phyloP scores from a whole-genome alignment of 2,329 filamentous ascomycete species.

The Aspergillus intermedius region DNA sequence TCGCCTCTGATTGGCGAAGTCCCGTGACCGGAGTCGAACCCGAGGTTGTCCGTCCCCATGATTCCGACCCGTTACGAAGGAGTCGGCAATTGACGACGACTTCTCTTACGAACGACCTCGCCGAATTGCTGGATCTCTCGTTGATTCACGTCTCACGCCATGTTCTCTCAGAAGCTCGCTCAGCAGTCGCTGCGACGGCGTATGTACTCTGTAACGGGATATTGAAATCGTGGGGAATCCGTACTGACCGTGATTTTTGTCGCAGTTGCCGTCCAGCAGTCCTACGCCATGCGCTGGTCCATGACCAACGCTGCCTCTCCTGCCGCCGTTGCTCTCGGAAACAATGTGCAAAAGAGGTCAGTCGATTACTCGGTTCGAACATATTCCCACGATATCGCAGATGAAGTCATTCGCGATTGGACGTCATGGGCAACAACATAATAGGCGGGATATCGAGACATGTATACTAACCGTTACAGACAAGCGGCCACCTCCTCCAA shows the following conservation, averaged over 20 bases:
- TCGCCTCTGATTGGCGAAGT: constrained; percentile 25
- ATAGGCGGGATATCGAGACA: neutral
- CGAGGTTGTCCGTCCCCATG: constrained; percentile 35
- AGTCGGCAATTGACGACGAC: constrained; percentile 8
- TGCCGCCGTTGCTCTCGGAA: constrained; percentile 38
- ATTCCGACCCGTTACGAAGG: constrained; percentile 30
- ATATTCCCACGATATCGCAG: neutral
- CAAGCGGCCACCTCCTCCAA: constrained; percentile 24
- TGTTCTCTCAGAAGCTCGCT: constrained; percentile 44
- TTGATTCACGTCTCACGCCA: constrained; percentile 19
- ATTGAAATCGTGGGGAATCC: neutral
- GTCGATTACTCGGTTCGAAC: constrained; percentile 5
- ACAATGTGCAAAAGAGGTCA: constrained; percentile 41
- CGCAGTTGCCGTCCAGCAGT: constrained; percentile 41
- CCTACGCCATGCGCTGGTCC: constrained; percentile 36
- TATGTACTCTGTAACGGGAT: constrained; percentile 25
- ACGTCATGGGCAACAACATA: constrained; percentile 1
- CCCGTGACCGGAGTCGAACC: constrained; percentile 31
- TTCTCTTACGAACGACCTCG: constrained; percentile 1
- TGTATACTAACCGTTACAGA: constrained; percentile 17
- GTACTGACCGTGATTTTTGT: constrained; percentile 16
- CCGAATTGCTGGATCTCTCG: constrained; percentile 4
- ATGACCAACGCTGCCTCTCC: constrained; percentile 39
- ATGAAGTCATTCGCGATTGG: neutral
- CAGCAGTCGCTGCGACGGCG: constrained; percentile 44